phyloP scores from a whole-genome alignment of 1,284 basidiomycete species.

The Papiliotrema fonsecae region DNA sequence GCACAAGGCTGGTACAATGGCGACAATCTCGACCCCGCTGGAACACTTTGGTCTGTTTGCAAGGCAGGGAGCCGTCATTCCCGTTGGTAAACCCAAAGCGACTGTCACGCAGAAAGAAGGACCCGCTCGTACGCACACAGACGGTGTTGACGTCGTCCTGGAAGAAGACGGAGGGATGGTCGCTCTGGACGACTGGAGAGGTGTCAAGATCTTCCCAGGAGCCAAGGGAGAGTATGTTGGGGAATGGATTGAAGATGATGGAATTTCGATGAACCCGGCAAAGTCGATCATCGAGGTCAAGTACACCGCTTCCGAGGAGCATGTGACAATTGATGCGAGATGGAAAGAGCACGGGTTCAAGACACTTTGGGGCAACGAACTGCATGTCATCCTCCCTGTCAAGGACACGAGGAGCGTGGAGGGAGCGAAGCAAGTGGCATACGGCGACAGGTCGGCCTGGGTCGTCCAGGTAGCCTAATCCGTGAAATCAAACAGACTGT shows the following conservation, averaged over 20 bases:
- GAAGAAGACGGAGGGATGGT: constrained; percentile 45
- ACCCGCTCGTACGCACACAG: constrained; percentile 36
- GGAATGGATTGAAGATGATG: constrained; percentile 50
- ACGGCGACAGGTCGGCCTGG: background rate
- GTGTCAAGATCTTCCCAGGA: constrained; percentile 47
- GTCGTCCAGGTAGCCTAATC: background rate
- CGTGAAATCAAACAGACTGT: too few relatives aligned
- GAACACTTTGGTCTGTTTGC: constrained; percentile 48
- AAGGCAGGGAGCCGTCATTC: constrained; percentile 47
- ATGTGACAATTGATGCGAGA: constrained; percentile 32
- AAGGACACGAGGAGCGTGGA: background rate
- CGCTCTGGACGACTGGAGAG: constrained; percentile 48
- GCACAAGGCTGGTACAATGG: constrained; percentile 28
- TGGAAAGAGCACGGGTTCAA: constrained; percentile 41
- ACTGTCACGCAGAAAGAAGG: constrained; percentile 44
- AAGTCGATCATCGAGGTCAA: constrained; percentile 35
- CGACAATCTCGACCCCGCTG: constrained; percentile 44
- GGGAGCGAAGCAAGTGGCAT: background rate
- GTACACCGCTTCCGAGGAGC: constrained; percentile 26
- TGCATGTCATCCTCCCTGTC: constrained; percentile 43
- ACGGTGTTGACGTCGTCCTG: constrained; percentile 45
- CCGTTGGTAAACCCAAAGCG: constrained; percentile 44
- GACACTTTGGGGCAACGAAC: constrained; percentile 42
- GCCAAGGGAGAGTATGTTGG: constrained; percentile 18
- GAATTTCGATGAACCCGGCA: constrained; percentile 40